Evolutionary conservation across 768 basidiomycete genomes (phyloP), one percentile per base, ranked within the genome.

Genomic region (Mycena belliarum): DNA sequence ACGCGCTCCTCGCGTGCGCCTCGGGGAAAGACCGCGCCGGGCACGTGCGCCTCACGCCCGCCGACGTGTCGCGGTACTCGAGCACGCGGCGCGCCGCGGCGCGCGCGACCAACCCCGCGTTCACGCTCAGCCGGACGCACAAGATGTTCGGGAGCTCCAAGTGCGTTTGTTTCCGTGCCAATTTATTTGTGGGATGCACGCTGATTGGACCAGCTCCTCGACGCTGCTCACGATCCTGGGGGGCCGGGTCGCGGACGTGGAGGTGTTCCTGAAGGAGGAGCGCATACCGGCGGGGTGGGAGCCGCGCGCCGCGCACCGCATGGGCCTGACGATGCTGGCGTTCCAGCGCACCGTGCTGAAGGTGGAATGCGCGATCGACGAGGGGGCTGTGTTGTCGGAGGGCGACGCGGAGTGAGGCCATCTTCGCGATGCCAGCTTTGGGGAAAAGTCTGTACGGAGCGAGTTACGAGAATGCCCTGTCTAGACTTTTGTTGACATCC

Each of bases 281-380:
- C 81, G 88, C 16, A 66, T 93, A 28, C 85, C 86, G 0, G 78
- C 86, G 0, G 83, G 83, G 20, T 92, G 88, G 87, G 88, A 91
- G 66, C 77, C 89, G 0, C 73, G 79, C 15, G 69, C 83, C 26
- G 75, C 78, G n/a, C 70, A 76, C 33, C 80, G 73, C 0, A 72
- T 77, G 52, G 89, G 90, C 0, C 69, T 91, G 33, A 89, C 89
- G 0, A 70, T 91, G 8, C 45, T 72, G 15, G 67, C 68, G 11
- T 82, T 89, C 73, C 88, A 91, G 65, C 45, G 40, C 4, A 78
- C 77, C 0, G 79, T 78, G 18, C 38, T 76, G 10, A 73, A 70
- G 56, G 71, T 82, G 29, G 81, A 79, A 63, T 52, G 64, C 1
- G 73, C 70, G 8, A 75, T 75, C 20, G 71, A 73, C 40, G 71